phyloP scores from a whole-genome alignment of 352 stramenopile genomes.

The Globisporangium nagaii region DNA sequence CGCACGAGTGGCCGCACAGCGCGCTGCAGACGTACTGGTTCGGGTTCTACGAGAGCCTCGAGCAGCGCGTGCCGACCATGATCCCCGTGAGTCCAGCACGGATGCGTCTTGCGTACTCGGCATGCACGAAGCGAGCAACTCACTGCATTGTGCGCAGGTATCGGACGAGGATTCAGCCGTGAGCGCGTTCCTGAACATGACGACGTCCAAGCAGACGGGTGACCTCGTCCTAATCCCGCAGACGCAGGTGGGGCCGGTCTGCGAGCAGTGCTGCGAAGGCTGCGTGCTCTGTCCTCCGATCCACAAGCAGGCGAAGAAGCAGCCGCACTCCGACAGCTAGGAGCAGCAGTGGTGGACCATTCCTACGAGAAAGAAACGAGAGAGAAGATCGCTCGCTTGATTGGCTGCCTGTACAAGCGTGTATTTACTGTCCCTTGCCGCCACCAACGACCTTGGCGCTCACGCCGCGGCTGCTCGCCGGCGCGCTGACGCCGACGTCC shows the following conservation, averaged over 20 bases:
- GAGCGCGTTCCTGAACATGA: slow-evolving; percentile 62
- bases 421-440: slow-evolving; percentile 4
- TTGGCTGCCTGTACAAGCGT: neutral
- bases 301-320: neutral
- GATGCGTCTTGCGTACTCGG: too few species aligned
- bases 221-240: slow-evolving; percentile 73
- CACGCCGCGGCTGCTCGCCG: slow-evolving; percentile 14
- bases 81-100: slow-evolving; percentile 39
- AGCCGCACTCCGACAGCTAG: neutral
- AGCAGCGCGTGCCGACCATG: slow-evolving; percentile 30
- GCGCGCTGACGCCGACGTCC: slow-evolving; percentile 24
- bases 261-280: slow-evolving; percentile 58
- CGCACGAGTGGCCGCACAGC: slow-evolving; percentile 55
- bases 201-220: slow-evolving; percentile 55
- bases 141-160: slow-evolving; percentile 13
- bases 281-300: slow-evolving; percentile 37
- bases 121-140: too few species aligned
- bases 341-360: neutral
- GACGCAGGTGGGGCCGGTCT: slow-evolving; percentile 73
- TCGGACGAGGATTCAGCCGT: slow-evolving; percentile 38
- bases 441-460: slow-evolving; percentile 46
- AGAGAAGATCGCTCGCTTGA: neutral
- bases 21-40: slow-evolving; percentile 78
- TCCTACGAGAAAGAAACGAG: neutral
- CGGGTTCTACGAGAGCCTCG: slow-evolving; percentile 43